Evolutionary conservation across 768 basidiomycete genomes (phyloP), one percentile per base, ranked within the genome.

Genomic region (Trametes villosa): DNA sequence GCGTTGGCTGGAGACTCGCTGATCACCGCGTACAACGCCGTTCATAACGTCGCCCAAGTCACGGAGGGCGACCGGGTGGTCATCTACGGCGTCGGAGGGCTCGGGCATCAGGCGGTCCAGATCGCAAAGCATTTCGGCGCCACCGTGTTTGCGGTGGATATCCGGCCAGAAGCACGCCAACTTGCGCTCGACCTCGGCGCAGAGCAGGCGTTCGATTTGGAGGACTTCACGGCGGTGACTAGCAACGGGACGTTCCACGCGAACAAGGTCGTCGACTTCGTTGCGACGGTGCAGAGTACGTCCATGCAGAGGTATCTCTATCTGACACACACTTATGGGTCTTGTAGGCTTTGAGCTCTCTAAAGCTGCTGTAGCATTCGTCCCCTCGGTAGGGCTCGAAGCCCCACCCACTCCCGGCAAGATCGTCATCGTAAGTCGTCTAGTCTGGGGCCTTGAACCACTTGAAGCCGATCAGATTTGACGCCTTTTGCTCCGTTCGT

Each of bases 101-200:
- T 60, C 22, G 59, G 59, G 0, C 59, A 60, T 24, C 59, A 55
- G 26, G 59, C 59, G 0, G 40, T 71, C 44, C 70, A 71, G 56
- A 57, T 67, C 27, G 68, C 68, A 1, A 68, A 67, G 44, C 61
- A 65, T 47, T 66, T 63, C 46, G 70, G 70, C 9, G 70, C 70
- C 11, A 70, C 64, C 50, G 70, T 71, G 2, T 71, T 67, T 41
- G 68, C 64, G 3, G 63, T 62, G 26, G 70, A 71, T 51, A 60
- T 62, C 57, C 64, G 65, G 36, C 67, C 64, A 4, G 63, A 47
- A 11, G 67, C 68, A 3, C 64, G 68, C 15, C 52, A 66, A 38
- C 65, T 70, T 3, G 69, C 70, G 3, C 13, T 67, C 18, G 54
- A 66, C 30, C 60, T 70, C 27, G 70, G 70, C 20, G 70, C 70